A percentile compares a stretch with the other conserved stretches of the same genome.
Conservation (phyloP, 352 stramenopile species). For the Globisporangium nagaii region DNA sequence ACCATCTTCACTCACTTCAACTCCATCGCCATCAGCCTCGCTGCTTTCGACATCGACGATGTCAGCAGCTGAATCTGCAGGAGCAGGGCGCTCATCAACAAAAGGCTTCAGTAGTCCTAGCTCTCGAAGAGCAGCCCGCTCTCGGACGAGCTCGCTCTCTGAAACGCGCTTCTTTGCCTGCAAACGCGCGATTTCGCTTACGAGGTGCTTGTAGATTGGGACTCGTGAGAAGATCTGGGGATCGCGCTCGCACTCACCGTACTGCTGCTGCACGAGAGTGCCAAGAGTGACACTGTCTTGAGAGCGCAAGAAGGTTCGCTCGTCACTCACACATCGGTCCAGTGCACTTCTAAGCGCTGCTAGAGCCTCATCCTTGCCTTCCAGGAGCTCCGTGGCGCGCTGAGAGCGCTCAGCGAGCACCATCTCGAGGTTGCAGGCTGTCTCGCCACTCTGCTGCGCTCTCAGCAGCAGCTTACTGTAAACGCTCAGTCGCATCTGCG, state of each 20-base stretch:
- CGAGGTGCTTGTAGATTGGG: constrained; percentile 4
- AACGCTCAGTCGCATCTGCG: constrained; percentile 15
- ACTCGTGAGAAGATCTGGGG: neutral
- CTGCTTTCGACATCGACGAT: neutral
- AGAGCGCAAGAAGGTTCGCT: neutral
- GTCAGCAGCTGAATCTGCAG: neutral
- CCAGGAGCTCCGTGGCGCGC: neutral
- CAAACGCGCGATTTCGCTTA: neutral
- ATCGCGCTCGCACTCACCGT: neutral
- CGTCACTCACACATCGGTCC: neutral
- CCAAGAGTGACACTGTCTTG: neutral
- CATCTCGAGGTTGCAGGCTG: neutral
- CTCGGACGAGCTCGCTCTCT: constrained; percentile 10
- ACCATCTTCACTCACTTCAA: neutral
- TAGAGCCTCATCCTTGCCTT: neutral
- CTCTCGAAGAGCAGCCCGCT: constrained; percentile 13
- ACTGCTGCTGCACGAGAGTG: too few relatives aligned
- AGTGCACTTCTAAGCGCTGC: neutral
- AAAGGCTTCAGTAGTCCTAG: constrained; percentile 11
- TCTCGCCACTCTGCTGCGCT: neutral
- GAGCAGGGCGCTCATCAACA: neutral
- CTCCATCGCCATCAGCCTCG: neutral
- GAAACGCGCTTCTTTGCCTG: constrained; percentile 1
- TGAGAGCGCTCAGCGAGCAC: neutral
- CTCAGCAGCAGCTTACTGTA: constrained; percentile 21